A percentile compares a stretch with the other conserved stretches of the same genome.
Evolutionary conservation across 208 protist genomes (phyloP).

Genomic region (Leishmania tropica): DNA sequence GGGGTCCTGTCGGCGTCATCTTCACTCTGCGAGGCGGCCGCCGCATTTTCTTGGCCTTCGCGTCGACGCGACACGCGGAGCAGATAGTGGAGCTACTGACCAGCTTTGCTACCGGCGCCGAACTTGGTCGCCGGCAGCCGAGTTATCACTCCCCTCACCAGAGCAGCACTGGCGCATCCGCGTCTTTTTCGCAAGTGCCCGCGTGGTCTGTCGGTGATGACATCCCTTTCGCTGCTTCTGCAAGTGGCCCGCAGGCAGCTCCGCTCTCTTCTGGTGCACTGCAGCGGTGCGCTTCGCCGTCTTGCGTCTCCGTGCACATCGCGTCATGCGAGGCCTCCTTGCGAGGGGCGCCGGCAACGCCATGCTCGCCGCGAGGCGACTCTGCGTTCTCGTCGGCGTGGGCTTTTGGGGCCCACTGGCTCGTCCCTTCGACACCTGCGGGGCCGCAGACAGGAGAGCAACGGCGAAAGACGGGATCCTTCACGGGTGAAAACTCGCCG

Average conservation of each 20-base stretch:
- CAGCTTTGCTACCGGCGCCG: slow-evolving; percentile 3
- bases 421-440: not conserved
- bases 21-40: slow-evolving; percentile 31
- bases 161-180: not conserved
- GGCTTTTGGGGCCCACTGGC: too few relatives aligned
- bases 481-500: not conserved
- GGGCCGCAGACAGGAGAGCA: not conserved
- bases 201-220: not conserved
- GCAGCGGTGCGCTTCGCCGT: not conserved
- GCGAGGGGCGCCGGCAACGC: not conserved
- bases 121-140: not conserved
- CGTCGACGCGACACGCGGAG: slow-evolving; percentile 15
- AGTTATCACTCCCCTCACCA: not conserved
- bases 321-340: not conserved
- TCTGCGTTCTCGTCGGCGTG: not conserved
- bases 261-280: not conserved
- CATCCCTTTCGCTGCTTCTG: not conserved
- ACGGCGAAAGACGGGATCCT: not conserved
- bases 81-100: slow-evolving; percentile 27
- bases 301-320: not conserved
- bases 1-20: slow-evolving; percentile 41
- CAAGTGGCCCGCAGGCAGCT: too few relatives aligned
- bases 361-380: not conserved
- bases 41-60: slow-evolving; percentile 39
- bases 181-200: not conserved